Evolutionary conservation across 495 filamentous ascomycete species (phyloP).

Genomic region (Sabuloglossum arenarium): DNA sequence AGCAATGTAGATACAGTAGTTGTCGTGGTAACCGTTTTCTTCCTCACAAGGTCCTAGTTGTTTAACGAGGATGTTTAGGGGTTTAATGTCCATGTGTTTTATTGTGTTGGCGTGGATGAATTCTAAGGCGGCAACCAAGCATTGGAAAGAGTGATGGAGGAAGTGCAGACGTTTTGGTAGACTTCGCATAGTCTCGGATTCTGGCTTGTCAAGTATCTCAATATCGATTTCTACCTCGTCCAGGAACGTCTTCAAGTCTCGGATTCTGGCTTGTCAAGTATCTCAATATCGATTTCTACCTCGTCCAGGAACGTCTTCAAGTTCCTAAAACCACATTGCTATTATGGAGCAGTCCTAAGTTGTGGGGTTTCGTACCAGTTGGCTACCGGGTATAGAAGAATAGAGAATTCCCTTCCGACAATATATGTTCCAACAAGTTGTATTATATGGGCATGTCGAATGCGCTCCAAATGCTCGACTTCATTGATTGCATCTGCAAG

Average conservation of each 20-base stretch:
- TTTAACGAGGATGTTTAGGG: not conserved
- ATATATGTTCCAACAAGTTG: not conserved
- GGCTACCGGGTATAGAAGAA: slow-evolving; percentile 2
- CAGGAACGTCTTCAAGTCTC: no score
- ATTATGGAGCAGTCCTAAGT: not conserved
- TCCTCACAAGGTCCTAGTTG: not conserved
- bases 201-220: no score
- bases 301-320: no score
- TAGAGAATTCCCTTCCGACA: not conserved
- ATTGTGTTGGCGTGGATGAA: not conserved
- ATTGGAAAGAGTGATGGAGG: not conserved
- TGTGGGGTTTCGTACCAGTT: not conserved
- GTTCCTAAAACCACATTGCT: no score
- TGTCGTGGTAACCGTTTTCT: not conserved
- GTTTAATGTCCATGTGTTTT: not conserved
- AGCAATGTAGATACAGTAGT: not conserved
- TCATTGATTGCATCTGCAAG: not conserved
- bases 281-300: no score
- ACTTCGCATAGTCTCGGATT: no score
- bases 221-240: no score
- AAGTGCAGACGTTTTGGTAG: no score
- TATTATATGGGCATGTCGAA: slow-evolving; percentile 2
- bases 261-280: no score
- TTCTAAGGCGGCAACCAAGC: not conserved
- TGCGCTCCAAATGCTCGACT: slow-evolving; percentile 2